phyloP scores from a whole-genome alignment of 257 asterid genomes.

The Pogostemon cablin region DNA sequence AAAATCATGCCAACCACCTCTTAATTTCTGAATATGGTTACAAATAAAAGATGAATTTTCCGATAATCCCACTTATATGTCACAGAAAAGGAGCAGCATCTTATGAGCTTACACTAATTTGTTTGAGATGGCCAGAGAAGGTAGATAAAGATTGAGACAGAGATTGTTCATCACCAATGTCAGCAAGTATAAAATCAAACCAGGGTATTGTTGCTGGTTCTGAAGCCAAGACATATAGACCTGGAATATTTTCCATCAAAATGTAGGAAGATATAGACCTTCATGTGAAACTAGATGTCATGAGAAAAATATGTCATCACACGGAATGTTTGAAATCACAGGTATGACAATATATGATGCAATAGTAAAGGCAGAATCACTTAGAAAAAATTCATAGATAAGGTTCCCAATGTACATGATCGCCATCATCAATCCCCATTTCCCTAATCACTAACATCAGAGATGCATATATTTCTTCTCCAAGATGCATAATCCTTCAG shows the following conservation, averaged over 20 bases:
- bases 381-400: neutral
- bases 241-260: constrained; percentile 49
- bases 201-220: constrained; percentile 93
- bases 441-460: neutral
- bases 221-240: constrained; percentile 87
- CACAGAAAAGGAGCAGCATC: constrained; percentile 15
- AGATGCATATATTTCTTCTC: neutral
- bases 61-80: neutral
- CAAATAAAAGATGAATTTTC: constrained; percentile 21
- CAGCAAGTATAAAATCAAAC: constrained; percentile 96
- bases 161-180: constrained; percentile 98
- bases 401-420: neutral
- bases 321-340: constrained; percentile 9
- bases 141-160: constrained; percentile 94
- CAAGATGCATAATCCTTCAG: neutral
- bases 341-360: neutral
- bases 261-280: constrained; percentile 4
- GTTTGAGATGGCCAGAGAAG: constrained; percentile 97
- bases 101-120: constrained; percentile 78
- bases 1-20: neutral
- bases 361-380: neutral
- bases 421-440: neutral
- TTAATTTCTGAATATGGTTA: constrained; percentile 5
- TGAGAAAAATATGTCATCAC: neutral
- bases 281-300: neutral